Evolutionary conservation across 78 protist genomes (phyloP), one percentile per base, ranked within the genome.

Genomic region (Mantamonas sphyraenae): DNA sequence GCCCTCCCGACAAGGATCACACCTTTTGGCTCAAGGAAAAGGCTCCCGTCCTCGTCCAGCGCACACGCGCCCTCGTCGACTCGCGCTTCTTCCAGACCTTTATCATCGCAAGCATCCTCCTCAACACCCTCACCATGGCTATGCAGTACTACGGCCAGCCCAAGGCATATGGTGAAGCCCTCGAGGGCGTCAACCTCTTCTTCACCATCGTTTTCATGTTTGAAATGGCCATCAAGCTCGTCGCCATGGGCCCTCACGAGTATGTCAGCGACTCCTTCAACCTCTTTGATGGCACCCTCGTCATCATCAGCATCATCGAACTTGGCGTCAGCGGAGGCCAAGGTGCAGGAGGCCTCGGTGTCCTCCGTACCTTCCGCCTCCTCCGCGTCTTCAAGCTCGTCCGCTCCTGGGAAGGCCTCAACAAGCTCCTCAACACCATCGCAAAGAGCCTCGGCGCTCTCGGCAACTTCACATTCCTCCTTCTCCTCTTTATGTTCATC

Each of bases 341-440:
- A 8, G 56, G 16, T 2, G 12, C 40, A 28, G n/a, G n/a, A n/a
- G 43, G 40, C 42, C 62, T 76, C 67, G 26, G 73, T 0, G 62
- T 50, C 42, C 62, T 80, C 17, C 74, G 85, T 8, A 69, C 58
- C 14, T 3, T 80, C 2, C 85, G 85, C 30, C 14, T 73, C 34
- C 30, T 80, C 20, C 76, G 83, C 24, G 31, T 77, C 24, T 35
- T 77, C 51, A 55, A 59, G 45, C 56, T 77, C 35, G 74, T 63
- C 9, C 64, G 68, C 22, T n/a, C 73, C n/a, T 26, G 70, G 64
- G 1, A 7, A 1, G 4, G 31, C 16, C 38, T 77, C 62, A 37
- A 66, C 28, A 55, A 16, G 31, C 51, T 68, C n/a, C 16, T 77
- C 56, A 16, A n/a, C 8, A 37, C 38, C 40, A 39, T 74, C 33